Percentiles rank a stretch among this genome's conserved stretches.
These are phyloP conservation scores for Solanum tarijense DNA, from an alignment of 257 asterid genomes.

Conservation along the genomic window DNA sequence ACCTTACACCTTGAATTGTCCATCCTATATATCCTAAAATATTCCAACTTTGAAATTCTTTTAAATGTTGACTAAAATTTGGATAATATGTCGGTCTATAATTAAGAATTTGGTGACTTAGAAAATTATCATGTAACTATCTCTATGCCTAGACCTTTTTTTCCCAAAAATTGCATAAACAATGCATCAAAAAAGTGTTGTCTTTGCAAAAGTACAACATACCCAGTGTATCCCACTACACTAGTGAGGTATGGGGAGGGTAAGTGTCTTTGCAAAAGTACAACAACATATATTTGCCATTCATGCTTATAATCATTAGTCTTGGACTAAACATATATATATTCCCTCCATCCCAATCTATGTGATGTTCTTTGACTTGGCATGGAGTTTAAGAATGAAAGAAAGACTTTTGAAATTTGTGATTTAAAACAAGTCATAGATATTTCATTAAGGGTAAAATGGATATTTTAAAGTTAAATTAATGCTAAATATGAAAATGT, in stretches of 20 bases:
- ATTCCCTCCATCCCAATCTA: neutral
- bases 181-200: neutral
- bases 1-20: neutral
- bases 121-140: neutral
- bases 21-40: neutral
- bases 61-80: neutral
- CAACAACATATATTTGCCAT: neutral
- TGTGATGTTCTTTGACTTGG: neutral
- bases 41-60: neutral
- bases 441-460: neutral
- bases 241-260: neutral
- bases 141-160: neutral
- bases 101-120: neutral
- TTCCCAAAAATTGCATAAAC: neutral
- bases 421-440: neutral
- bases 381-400: no score
- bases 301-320: neutral
- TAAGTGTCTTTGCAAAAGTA: neutral
- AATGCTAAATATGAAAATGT: no score
- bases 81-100: neutral
- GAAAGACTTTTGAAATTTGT: neutral
- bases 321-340: neutral
- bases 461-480: neutral
- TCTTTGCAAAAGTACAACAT: neutral
- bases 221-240: neutral